A percentile compares a stretch with the other conserved stretches of the same genome.
Conservation (phyloP, 257 asterid genomes). For the Fraxinus anomala region DNA sequence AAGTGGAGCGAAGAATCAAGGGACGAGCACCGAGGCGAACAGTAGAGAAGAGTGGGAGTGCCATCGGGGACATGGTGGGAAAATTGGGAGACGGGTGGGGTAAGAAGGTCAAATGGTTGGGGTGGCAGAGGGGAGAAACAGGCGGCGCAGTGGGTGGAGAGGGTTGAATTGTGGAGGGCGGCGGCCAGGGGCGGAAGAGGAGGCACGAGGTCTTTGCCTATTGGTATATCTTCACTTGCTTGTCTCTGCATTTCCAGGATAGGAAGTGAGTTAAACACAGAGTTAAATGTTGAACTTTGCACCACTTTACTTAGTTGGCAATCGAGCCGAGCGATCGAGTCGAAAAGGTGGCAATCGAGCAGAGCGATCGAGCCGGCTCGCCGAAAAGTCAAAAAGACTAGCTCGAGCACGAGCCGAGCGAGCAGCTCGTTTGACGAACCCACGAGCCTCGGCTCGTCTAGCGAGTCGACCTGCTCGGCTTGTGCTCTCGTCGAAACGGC, state of each 20-base stretch:
- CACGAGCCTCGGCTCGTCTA: no score
- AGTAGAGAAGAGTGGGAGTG: constrained; percentile 50
- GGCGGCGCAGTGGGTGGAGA: constrained; percentile 68
- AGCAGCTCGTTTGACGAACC: no score
- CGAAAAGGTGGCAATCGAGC: no score
- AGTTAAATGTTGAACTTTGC: no score
- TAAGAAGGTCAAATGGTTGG: constrained; percentile 24
- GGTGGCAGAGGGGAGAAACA: constrained; percentile 56
- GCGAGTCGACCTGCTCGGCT: no score
- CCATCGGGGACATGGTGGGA: constrained; percentile 20
- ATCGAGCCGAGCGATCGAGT: no score
- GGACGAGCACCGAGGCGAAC: constrained; percentile 68
- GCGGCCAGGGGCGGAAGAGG: constrained; percentile 63
- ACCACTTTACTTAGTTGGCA: no score
- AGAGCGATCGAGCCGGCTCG: no score
- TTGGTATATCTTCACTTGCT: constrained; percentile 43
- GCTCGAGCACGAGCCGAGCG: no score
- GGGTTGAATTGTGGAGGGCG: constrained; percentile 59
- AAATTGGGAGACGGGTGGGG: constrained; percentile 20
- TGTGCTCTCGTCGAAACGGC: no score
- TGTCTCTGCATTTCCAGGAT: constrained; percentile 51
- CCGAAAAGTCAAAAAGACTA: no score
- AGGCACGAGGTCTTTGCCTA: constrained; percentile 66
- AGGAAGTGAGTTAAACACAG: no score
- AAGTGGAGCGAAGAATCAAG: constrained; percentile 51